Base-by-base conservation (phyloP, 1,284 basidiomycete genomes). In the Leccinum pachyderme region DNA sequence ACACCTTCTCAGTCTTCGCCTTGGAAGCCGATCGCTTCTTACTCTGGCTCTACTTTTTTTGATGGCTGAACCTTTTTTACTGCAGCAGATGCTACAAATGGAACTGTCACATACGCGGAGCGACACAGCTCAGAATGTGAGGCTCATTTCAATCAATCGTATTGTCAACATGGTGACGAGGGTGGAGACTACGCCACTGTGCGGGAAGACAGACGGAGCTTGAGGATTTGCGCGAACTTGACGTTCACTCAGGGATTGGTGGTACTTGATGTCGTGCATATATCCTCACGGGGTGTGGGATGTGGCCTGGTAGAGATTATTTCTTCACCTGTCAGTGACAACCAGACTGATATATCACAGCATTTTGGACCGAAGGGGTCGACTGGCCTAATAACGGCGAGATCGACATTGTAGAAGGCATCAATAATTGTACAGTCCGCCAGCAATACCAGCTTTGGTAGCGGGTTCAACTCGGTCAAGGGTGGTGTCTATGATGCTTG, bases 261-360 rank as follows among this genome's bases (percentile, higher is more conserved):
- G 57, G 78, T 94, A 54, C 80, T 94, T 77, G 91, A 95, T 69
- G 81, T 90, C 13, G 77, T 85, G n/a, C 93, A 95, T 72, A 18
- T 18, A 93, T 95, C 87, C 93, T 93, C 2, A 87, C 86, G 2
- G 93, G 93, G 7, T 95, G 93, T 71, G 93, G 87, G 39, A 87
- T 86, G 8, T 95, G 93, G 88, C 89, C 88, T 54, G 68, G 82
- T 83, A 59, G 71, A 76, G 77, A n/a, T 47, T 31, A 5, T 6
- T 25, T 46, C 32, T 39, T 31, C 33, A 37, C 1, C 43, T 28
- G 32, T 45, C 32, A 41, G 71, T 63, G 71, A 69, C n/a, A 29
- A 68, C 52, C 18, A 18, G 18, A 18, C 18, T 18, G 18, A 43
- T 37, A n/a, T 8, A 44, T 46, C 28, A 55, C 54, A 55, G 81